These are phyloP conservation scores for Diddensiella santjacobensis DNA, from an alignment of 805 yeast genomes.

Conservation along the genomic window DNA sequence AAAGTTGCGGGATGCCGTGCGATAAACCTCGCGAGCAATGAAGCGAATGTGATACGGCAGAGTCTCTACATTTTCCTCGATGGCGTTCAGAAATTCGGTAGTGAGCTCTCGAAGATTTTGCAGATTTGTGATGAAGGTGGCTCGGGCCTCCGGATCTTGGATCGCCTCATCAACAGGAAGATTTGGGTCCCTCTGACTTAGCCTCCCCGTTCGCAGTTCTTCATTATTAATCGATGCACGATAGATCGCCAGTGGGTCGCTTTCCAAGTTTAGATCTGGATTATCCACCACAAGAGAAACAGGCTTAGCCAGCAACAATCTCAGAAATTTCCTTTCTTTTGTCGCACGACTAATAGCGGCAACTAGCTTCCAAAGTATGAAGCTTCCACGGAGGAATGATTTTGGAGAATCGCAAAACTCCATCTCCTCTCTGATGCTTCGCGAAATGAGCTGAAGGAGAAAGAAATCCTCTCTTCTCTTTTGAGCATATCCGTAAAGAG, in stretches of 20 bases:
- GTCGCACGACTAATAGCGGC: conserved; percentile 37
- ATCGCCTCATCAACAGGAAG: conserved; percentile 66
- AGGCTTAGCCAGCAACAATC: conserved; percentile 37
- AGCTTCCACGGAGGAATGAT: conserved; percentile 26
- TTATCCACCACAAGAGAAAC: conserved; percentile 28
- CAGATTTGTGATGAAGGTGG: conserved; percentile 66
- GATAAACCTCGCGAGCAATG: conserved; percentile 45
- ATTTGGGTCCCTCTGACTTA: conserved; percentile 38
- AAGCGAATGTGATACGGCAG: conserved; percentile 57
- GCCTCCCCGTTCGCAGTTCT: conserved; percentile 31
- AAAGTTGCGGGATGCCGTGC: conserved; percentile 12
- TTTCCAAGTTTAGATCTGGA: conserved; percentile 57
- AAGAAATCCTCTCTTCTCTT: conserved; percentile 69
- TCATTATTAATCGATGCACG: conserved; percentile 31
- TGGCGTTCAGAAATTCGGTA: conserved; percentile 52
- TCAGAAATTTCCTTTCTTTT: conserved; percentile 34
- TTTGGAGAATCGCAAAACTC: conserved; percentile 17
- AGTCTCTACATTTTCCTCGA: conserved; percentile 42
- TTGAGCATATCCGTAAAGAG: conserved; percentile 34
- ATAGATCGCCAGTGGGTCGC: conserved; percentile 59
- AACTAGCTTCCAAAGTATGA: conserved; percentile 45
- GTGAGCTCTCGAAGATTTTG: conserved; percentile 69
- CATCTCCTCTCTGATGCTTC: conserved; percentile 29
- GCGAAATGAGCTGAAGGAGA: conserved; percentile 53
- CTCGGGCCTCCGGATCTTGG: conserved; percentile 69